phyloP scores from a whole-genome alignment of 1,284 basidiomycete genomes.

The Salmacisia buchloeana region DNA sequence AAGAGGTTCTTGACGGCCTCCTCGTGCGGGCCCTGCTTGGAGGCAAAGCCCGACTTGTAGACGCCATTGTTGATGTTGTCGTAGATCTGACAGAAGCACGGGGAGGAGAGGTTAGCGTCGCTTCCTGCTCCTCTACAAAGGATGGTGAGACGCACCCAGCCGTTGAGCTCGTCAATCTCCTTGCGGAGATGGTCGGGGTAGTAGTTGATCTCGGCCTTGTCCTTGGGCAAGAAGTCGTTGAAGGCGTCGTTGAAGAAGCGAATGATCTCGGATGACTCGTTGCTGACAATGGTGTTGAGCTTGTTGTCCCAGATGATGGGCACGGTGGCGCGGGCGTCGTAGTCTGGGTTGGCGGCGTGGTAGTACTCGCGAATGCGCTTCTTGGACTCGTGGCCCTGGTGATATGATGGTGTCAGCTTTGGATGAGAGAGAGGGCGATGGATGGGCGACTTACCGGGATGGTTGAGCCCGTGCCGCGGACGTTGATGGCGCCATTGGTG shows the following conservation, averaged over 20 bases:
- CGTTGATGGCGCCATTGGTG: background rate
- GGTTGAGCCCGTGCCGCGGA: background rate
- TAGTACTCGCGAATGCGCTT: conserved; percentile 81
- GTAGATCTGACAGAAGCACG: conserved; percentile 14
- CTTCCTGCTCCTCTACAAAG: conserved; percentile 55
- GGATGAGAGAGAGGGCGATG: background rate
- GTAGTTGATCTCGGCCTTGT: conserved; percentile 31
- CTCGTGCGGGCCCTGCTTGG: conserved; percentile 74
- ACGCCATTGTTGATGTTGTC: conserved; percentile 55
- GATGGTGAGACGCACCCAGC: conserved; percentile 65
- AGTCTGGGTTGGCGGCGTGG: conserved; percentile 63
- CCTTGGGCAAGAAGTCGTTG: conserved; percentile 40
- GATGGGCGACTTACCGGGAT: background rate
- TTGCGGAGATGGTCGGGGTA: conserved; percentile 68
- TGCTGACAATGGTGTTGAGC: conserved; percentile 81
- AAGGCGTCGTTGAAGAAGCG: conserved; percentile 70
- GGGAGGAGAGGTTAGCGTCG: background rate
- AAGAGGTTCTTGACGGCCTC: conserved; percentile 64
- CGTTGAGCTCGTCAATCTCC: conserved; percentile 81
- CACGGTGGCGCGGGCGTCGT: conserved; percentile 45
- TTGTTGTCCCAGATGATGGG: conserved; percentile 96
- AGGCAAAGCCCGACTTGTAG: conserved; percentile 86
- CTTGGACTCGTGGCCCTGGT: conserved; percentile 50
- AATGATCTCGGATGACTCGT: conserved; percentile 59
- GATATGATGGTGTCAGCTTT: background rate